These are phyloP conservation scores for Podospora didyma DNA, from an alignment of 495 filamentous ascomycete species.

Conservation along the genomic window DNA sequence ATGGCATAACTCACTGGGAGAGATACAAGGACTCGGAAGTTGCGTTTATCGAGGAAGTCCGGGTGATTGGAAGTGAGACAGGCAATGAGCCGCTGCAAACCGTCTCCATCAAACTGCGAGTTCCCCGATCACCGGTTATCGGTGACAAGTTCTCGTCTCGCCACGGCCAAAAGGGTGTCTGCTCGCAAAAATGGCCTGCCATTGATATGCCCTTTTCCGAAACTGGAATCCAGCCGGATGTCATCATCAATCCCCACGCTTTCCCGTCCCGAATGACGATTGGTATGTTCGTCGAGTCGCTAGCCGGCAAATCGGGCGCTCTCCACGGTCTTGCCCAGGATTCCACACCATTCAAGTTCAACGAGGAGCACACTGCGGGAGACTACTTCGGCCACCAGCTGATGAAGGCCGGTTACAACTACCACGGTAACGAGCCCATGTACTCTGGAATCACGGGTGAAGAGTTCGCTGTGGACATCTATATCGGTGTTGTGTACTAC, in stretches of 20 bases:
- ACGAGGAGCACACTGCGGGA: slow-evolving; percentile 83
- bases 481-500: slow-evolving; percentile 95
- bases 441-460: slow-evolving; percentile 94
- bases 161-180: slow-evolving; percentile 97
- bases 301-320: slow-evolving; percentile 91
- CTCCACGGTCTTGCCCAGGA: slow-evolving; percentile 94
- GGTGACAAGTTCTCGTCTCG: slow-evolving; percentile 98
- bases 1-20: slow-evolving; percentile 75
- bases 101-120: slow-evolving; percentile 85
- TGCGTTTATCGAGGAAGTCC: slow-evolving; percentile 88
- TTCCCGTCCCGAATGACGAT: slow-evolving; percentile 99
- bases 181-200: slow-evolving; percentile 92
- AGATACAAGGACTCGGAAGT: slow-evolving; percentile 88
- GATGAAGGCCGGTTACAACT: slow-evolving; percentile 91
- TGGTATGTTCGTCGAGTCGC: slow-evolving; percentile 97
- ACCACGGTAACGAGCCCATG: slow-evolving; percentile 96
- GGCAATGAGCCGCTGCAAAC: slow-evolving; percentile 79
- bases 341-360: slow-evolving; percentile 89
- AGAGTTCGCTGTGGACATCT: slow-evolving; percentile 92
- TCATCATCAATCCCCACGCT: slow-evolving; percentile 99
- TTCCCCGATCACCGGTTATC: slow-evolving; percentile 87
- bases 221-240: slow-evolving; percentile 91
- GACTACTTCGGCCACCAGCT: slow-evolving; percentile 97
- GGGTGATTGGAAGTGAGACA: slow-evolving; percentile 75
- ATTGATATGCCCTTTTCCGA: slow-evolving; percentile 97